Evolutionary conservation across 1,139 yeast species (phyloP).

Genomic region (Pichiaceae sp.): DNA sequence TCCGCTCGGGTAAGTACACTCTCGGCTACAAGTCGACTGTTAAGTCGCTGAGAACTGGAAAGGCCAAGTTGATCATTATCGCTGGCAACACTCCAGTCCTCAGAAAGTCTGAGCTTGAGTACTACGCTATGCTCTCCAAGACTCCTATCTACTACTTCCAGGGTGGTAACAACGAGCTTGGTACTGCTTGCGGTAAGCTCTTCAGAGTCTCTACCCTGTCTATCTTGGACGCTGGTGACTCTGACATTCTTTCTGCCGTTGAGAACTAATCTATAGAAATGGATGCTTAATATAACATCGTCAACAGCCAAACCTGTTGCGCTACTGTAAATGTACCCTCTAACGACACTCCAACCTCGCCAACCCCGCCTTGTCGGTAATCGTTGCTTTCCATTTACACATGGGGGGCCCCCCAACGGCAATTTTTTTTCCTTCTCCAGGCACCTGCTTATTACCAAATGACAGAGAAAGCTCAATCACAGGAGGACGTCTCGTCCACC

Average conservation of each 20-base stretch:
- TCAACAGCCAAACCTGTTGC: no score
- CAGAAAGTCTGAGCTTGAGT: constrained; percentile 99
- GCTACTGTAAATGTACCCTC: no score
- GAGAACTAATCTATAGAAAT: constrained; percentile 15
- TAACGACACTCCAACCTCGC: no score
- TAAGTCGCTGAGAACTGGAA: constrained; percentile 97
- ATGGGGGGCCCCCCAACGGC: not conserved
- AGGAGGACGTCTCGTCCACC: no score
- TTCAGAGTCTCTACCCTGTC: constrained; percentile 99
- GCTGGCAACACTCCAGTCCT: constrained; percentile 99
- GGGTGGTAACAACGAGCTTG: constrained; percentile 99
- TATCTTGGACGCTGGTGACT: constrained; percentile 98
- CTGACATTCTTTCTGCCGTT: constrained; percentile 79
- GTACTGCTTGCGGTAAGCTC: constrained; percentile 99
- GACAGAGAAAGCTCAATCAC: not conserved
- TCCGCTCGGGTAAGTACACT: constrained; percentile 99
- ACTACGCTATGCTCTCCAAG: constrained; percentile 99
- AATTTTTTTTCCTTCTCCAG: not conserved
- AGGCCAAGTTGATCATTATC: constrained; percentile 96
- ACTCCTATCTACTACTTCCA: constrained; percentile 97
- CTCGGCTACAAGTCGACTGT: constrained; percentile 99
- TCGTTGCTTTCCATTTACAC: not conserved
- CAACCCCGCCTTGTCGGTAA: no score
- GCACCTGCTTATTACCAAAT: not conserved
- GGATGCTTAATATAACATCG: not conserved